Evolutionary conservation across 139 green algal species (phyloP), one percentile per base, ranked within the genome.

Genomic region (Nannochloris sp.): DNA sequence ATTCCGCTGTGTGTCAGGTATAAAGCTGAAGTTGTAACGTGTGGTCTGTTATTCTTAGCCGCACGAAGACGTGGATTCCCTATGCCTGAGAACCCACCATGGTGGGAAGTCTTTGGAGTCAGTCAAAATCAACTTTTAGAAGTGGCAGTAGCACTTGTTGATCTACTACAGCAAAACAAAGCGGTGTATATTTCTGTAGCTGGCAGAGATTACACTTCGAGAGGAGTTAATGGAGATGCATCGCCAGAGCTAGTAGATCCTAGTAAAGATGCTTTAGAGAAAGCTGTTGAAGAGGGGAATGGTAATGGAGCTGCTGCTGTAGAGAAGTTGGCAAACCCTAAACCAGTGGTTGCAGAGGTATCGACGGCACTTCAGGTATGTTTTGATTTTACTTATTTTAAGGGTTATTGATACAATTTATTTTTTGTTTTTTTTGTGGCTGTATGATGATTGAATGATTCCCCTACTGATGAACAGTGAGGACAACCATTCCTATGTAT

Each of bases 1-100:
- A 95, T 90, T 8, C 87, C 83, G 4, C 78, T 97, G 27, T 97
- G 92, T 64, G 82, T 97, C 34, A 79, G 82, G 8, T 91, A 88
- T 74, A 89, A 85, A 45, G 65, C 78, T 30, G 78, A 93, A 53
- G 74, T 83, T 4, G 76, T 97, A 7, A 90, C 92, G 3, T 96
- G 85, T 37, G 92, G 83, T 23, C 78, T 86, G 29, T 92, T 98
- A 58, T 96, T 92, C 67, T 68, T 88, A 1, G 87, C 88, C 3
- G 86, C 89, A 0, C 64, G 92, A 8, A 74, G 78, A 8, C 56
- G 87, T 14, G 57, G 86, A 67, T 86, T 87, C 0, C 39, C 79
- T 4, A 57, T 97, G 36, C 89, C 90, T 4, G 81, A 91, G 61
- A 29, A 68, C 4, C 85, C 84, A 2, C 77, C 83, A 10, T 96